Percentiles rank a stretch among this genome's conserved stretches.
phyloP scores from a whole-genome alignment of 2,329 filamentous ascomycete genomes.

The Cytospora leucostoma region DNA sequence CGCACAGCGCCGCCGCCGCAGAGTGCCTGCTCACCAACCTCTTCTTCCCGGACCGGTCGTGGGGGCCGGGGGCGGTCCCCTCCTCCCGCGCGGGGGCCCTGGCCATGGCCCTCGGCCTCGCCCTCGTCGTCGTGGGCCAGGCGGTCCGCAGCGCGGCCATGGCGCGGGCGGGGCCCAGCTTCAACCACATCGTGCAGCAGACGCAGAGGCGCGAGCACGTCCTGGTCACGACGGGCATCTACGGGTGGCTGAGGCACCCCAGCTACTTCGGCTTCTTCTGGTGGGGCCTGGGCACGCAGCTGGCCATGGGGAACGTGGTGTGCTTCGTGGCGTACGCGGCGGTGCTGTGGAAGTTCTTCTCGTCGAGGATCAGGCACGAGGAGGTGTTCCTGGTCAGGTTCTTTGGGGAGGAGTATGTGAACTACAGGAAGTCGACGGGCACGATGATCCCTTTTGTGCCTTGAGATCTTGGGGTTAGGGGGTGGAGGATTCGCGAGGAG shows the following conservation, averaged over 20 bases:
- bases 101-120: constrained; percentile 59
- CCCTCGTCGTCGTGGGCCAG: constrained; percentile 71
- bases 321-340: constrained; percentile 73
- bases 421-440: constrained; percentile 70
- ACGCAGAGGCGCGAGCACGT: constrained; percentile 68
- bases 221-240: constrained; percentile 83
- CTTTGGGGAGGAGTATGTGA: constrained; percentile 79
- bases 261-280: constrained; percentile 98
- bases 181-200: constrained; percentile 85
- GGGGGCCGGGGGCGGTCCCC: too few relatives aligned
- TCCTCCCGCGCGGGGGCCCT: constrained; percentile 45
- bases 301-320: constrained; percentile 81
- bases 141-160: constrained; percentile 78
- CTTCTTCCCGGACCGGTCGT: constrained; percentile 53
- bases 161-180: constrained; percentile 84
- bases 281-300: constrained; percentile 94
- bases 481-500: neutral
- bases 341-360: constrained; percentile 87
- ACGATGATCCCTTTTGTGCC: constrained; percentile 80
- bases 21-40: constrained; percentile 68
- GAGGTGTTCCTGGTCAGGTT: constrained; percentile 77
- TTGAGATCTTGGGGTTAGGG: constrained; percentile 20
- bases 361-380: constrained; percentile 71
- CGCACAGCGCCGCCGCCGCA: constrained; percentile 71
- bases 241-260: constrained; percentile 76